Conservation (phyloP, 257 asterid genomes). For the Knoxia roxburghii region DNA sequence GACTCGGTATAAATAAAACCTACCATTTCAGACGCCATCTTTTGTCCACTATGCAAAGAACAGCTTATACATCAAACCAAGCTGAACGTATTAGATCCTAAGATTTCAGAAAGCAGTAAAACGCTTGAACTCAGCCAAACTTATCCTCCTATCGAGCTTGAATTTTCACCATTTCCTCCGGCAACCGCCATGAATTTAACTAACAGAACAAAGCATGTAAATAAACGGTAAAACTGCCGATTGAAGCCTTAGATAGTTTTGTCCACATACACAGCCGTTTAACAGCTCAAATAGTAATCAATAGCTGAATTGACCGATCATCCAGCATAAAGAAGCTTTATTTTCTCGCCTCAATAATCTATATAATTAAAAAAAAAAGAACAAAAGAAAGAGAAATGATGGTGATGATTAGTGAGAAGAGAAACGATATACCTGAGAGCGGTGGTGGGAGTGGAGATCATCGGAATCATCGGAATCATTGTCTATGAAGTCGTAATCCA, state of each 20-base stretch:
- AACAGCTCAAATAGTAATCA: background rate
- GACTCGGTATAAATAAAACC: background rate
- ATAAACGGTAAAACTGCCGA: background rate
- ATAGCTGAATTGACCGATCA: background rate
- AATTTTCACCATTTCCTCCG: background rate
- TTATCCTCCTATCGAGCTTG: background rate
- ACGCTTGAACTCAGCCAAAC: background rate
- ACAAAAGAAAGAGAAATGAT: background rate
- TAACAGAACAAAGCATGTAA: background rate
- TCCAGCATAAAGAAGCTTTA: background rate
- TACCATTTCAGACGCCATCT: background rate
- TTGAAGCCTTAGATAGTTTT: background rate
- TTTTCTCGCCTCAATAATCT: background rate
- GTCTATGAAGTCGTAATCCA: slow-evolving; percentile 69
- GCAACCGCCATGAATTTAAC: background rate
- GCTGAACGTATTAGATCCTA: background rate
- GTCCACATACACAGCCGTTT: background rate
- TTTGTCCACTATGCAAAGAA: background rate
- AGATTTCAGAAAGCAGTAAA: background rate
- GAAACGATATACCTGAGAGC: slow-evolving; percentile 54
- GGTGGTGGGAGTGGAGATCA: slow-evolving; percentile 45
- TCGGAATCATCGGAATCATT: slow-evolving; percentile 77
- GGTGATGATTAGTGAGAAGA: slow-evolving; percentile 2
- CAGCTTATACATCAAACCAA: background rate
- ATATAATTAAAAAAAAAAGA: background rate